These are phyloP conservation scores for Lanmaoa pseudosensibilis DNA, from an alignment of 768 basidiomycete species.

Conservation along the genomic window DNA sequence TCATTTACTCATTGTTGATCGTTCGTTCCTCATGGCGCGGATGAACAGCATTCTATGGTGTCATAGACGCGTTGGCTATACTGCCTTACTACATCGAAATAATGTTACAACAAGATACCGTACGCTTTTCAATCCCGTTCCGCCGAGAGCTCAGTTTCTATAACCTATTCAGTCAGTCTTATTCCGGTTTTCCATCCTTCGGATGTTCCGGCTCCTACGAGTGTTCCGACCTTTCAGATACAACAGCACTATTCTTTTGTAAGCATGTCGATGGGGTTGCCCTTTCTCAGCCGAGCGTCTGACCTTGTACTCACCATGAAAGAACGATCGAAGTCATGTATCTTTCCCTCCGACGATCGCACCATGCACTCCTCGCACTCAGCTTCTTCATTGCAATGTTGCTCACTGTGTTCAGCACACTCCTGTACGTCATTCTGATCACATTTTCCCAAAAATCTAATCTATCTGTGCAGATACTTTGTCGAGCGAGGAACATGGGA, in stretches of 20 bases:
- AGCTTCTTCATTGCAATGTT: conserved; percentile 89
- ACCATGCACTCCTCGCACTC: conserved; percentile 84
- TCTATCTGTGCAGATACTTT: conserved; percentile 60
- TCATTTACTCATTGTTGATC: not conserved
- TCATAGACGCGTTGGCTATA: conserved; percentile 84
- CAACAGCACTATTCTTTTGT: conserved; percentile 81
- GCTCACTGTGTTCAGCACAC: conserved; percentile 82
- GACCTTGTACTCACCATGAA: not conserved
- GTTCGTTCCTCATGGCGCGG: not conserved
- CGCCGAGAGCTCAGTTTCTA: not conserved
- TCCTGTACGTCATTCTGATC: conserved; percentile 51
- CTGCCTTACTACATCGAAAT: conserved; percentile 89
- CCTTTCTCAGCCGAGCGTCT: not conserved
- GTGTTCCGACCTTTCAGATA: conserved; percentile 90
- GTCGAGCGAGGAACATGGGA: conserved; percentile 92
- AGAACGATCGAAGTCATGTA: conserved; percentile 94
- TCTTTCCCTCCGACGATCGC: conserved; percentile 79
- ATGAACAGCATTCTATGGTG: conserved; percentile 71
- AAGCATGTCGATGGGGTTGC: conserved; percentile 30
- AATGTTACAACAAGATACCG: conserved; percentile 80
- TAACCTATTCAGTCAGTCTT: conserved; percentile 59
- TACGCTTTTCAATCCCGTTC: conserved; percentile 36
- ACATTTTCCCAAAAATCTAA: not conserved
- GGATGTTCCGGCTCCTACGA: conserved; percentile 85
- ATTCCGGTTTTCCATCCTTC: conserved; percentile 87